Evolutionary conservation across 2,329 filamentous ascomycete genomes (phyloP).

Genomic region (Fusarium equiseti): DNA sequence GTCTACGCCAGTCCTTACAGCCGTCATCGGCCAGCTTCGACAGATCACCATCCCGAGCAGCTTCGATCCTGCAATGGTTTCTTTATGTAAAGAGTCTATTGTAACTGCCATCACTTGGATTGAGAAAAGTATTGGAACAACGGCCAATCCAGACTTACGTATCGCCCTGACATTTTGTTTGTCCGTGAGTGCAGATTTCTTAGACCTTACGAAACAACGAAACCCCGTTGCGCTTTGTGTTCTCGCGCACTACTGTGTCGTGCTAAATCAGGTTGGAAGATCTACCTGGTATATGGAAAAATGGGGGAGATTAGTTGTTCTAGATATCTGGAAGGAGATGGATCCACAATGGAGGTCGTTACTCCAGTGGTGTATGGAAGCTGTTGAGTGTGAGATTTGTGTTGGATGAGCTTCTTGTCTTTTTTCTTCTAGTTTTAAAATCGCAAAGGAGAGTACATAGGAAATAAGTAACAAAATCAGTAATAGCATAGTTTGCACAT

Average conservation of each 20-base stretch:
- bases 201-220: constrained; percentile 32
- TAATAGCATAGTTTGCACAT: not conserved
- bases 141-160: constrained; percentile 9
- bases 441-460: not conserved
- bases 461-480: constrained; percentile 47
- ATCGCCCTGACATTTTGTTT: constrained; percentile 32
- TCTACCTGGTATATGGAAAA: constrained; percentile 30
- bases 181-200: constrained; percentile 24
- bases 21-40: constrained; percentile 19
- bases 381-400: constrained; percentile 5
- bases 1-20: constrained; percentile 12
- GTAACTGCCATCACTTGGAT: constrained; percentile 11
- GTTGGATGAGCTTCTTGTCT: not conserved
- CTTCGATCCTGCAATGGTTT: not conserved
- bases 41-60: constrained; percentile 17
- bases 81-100: constrained; percentile 20
- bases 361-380: constrained; percentile 32
- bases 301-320: constrained; percentile 26
- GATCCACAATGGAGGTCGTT: constrained; percentile 10
- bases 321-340: constrained; percentile 12
- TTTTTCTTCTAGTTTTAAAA: not conserved
- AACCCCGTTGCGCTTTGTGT: constrained; percentile 29
- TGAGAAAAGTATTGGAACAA: not conserved
- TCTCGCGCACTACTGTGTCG: constrained; percentile 34
- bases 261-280: constrained; percentile 22